A percentile compares a stretch with the other conserved stretches of the same genome.
phyloP scores from a whole-genome alignment of 805 yeast genomes.

The Wickerhamomyces queroliae region DNA sequence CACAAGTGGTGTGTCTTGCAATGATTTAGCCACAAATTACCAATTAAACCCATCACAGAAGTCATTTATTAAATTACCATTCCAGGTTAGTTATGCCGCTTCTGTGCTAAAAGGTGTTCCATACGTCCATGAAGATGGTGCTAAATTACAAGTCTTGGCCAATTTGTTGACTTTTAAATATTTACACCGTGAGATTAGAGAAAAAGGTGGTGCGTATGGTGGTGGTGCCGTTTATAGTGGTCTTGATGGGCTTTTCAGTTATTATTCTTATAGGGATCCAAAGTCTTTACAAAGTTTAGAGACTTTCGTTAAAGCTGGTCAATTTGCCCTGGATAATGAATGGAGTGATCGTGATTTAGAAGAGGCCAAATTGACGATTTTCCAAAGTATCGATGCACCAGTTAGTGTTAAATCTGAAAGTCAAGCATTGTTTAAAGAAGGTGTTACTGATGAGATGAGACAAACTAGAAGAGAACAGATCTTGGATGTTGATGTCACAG shows the following conservation, averaged over 20 bases:
- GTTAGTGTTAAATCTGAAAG: conserved; percentile 78
- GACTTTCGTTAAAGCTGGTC: conserved; percentile 49
- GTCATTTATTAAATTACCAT: conserved; percentile 66
- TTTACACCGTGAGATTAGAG: conserved; percentile 85
- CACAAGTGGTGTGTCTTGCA: conserved; percentile 2
- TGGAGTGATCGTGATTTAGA: conserved; percentile 66
- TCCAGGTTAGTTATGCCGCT: conserved; percentile 83
- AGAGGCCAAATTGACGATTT: conserved; percentile 85
- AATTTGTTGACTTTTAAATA: conserved; percentile 77
- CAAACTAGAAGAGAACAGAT: conserved; percentile 75
- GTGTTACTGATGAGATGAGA: conserved; percentile 70
- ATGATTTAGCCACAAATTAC: conserved; percentile 10
- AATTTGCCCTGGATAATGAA: conserved; percentile 37
- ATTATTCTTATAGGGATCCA: conserved; percentile 93
- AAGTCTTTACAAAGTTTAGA: conserved; percentile 65
- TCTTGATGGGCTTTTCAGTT: conserved; percentile 71
- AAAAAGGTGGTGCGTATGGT: conserved; percentile 97
- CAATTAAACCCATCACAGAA: conserved; percentile 21
- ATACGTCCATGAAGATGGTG: conserved; percentile 70
- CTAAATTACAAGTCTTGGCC: conserved; percentile 76
- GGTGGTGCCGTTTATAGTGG: conserved; percentile 88
- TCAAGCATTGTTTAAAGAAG: conserved; percentile 53
- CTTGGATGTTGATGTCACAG: conserved; percentile 57
- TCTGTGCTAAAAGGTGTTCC: conserved; percentile 59
- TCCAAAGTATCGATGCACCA: conserved; percentile 92